A percentile compares a stretch with the other conserved stretches of the same genome.
Conservation (phyloP, 2,329 filamentous ascomycete genomes). For the Calonectria honghensis region DNA sequence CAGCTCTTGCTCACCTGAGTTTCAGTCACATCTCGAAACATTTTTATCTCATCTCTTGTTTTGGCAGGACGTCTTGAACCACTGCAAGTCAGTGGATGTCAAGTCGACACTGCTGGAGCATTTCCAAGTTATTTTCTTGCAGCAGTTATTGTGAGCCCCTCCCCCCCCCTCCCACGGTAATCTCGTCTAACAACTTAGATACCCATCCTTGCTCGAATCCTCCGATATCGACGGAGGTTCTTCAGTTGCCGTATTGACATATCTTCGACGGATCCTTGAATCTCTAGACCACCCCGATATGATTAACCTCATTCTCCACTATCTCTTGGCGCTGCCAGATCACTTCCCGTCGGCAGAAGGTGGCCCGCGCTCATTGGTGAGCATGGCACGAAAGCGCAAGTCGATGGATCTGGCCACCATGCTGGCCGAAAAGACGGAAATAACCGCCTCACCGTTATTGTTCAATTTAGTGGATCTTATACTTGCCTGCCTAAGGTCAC, state of each 20-base stretch:
- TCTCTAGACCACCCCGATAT: slow-evolving; percentile 94
- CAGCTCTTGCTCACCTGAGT: slow-evolving; percentile 83
- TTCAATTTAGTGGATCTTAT: slow-evolving; percentile 97
- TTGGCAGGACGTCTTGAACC: slow-evolving; percentile 98
- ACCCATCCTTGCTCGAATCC: slow-evolving; percentile 95
- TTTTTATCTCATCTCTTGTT: slow-evolving; percentile 97
- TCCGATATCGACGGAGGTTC: slow-evolving; percentile 98
- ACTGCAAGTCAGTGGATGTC: slow-evolving; percentile 93
- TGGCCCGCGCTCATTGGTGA: slow-evolving; percentile 67
- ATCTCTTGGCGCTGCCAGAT: slow-evolving; percentile 88
- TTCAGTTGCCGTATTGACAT: slow-evolving; percentile 95
- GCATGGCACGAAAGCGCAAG: slow-evolving; percentile 86
- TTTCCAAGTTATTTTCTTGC: slow-evolving; percentile 96
- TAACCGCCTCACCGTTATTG: slow-evolving; percentile 85
- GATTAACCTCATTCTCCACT: slow-evolving; percentile 94
- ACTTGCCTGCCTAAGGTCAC: slow-evolving; percentile 87
- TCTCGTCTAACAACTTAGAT: slow-evolving; percentile 70
- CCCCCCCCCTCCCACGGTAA: not conserved
- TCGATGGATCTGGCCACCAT: slow-evolving; percentile 91
- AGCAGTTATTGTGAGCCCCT: slow-evolving; percentile 87
- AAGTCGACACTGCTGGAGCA: slow-evolving; percentile 95
- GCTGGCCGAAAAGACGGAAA: slow-evolving; percentile 83
- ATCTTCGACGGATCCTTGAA: slow-evolving; percentile 92
- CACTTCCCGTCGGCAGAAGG: slow-evolving; percentile 58
- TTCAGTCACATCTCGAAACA: slow-evolving; percentile 90